Base-by-base conservation (phyloP, 225 moss, liverwort and hornwort genomes). In the Sphagnum contortum region DNA sequence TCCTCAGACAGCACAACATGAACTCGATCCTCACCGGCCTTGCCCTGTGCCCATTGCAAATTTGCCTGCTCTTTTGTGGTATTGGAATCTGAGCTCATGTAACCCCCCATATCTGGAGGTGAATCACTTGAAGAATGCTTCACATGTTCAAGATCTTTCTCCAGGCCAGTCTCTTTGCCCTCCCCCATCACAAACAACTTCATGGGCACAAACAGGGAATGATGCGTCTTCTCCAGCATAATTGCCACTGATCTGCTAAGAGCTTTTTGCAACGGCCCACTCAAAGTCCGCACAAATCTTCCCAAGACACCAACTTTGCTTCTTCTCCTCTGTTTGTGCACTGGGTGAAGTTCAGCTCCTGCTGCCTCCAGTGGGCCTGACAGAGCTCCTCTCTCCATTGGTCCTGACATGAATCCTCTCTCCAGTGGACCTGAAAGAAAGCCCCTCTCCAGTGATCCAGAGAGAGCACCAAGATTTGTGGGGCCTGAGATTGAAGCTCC, bases 31-130 rank as follows among this genome's bases (percentile, higher is more conserved):
- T 98, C 96, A 5, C 96, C 96, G 4, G 96, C 96, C 70, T 98
- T 98, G 5, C 96, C 96, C 68, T 98, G 96, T 57, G 96, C 96
- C 96, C 96, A 98, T 76, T 98, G 96, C 67, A 98, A 75, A 53
- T 89, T 92, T 62, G 75, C 85, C 45, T 77, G 85, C 2, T 79
- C 92, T 57, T 85, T 87, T 48, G 29, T 29, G 29, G 65, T 61
- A 2, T 91, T 90, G 66, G 85, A 62, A 12, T 98, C 96, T 8
- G 90, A 86, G 48, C 81, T 81, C 4, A 83, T 84, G 61, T 83
- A 79, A 13, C 72, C 82, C 29, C 29, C 29, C 0, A 81, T 79
- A 49, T 83, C 83, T 5, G 81, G 6, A 12, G 83, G 75, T 1
- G 79, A 77, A 12, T 82, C 85, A 8, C 76, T 73, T 60, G 68